Conservation (phyloP, 2,329 filamentous ascomycete species). For the Sphaerulina vaccinii region DNA sequence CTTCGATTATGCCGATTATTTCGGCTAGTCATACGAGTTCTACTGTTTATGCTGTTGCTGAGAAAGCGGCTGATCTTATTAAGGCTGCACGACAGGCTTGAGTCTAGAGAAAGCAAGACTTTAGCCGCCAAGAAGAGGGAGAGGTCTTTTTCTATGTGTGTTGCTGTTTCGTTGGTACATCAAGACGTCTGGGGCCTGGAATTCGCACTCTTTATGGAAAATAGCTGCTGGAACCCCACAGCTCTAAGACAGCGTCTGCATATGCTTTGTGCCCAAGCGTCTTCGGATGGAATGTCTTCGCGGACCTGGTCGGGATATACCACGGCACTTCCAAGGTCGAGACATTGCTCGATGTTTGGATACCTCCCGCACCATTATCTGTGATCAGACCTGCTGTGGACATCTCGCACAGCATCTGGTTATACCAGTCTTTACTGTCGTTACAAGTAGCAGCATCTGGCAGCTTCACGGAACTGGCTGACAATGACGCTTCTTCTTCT, state of each 20-base stretch:
- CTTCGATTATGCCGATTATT: conserved; percentile 36
- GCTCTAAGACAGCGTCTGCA: neutral
- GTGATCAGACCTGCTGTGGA: neutral
- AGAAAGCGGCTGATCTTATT: conserved; percentile 39
- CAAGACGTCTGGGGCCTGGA: too few relatives aligned
- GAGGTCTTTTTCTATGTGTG: too few relatives aligned
- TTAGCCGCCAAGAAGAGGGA: too few relatives aligned
- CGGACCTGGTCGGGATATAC: neutral
- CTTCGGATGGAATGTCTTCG: neutral
- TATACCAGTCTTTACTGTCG: neutral
- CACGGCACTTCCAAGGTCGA: neutral
- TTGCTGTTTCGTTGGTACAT: too few relatives aligned
- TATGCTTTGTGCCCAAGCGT: neutral
- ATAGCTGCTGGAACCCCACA: too few relatives aligned
- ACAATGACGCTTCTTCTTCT: neutral
- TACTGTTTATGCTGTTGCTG: conserved; percentile 37
- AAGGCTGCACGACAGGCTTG: too few relatives aligned
- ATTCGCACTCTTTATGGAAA: too few relatives aligned
- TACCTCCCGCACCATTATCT: neutral
- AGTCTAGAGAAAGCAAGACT: too few relatives aligned
- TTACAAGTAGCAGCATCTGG: neutral
- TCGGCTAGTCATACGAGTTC: conserved; percentile 27
- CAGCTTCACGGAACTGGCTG: neutral
- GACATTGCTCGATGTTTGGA: neutral
- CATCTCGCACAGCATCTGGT: neutral